A percentile compares a stretch with the other conserved stretches of the same genome.
Conservation (phyloP, 2,329 filamentous ascomycete species). For the Berkeleyomyces basicola region DNA sequence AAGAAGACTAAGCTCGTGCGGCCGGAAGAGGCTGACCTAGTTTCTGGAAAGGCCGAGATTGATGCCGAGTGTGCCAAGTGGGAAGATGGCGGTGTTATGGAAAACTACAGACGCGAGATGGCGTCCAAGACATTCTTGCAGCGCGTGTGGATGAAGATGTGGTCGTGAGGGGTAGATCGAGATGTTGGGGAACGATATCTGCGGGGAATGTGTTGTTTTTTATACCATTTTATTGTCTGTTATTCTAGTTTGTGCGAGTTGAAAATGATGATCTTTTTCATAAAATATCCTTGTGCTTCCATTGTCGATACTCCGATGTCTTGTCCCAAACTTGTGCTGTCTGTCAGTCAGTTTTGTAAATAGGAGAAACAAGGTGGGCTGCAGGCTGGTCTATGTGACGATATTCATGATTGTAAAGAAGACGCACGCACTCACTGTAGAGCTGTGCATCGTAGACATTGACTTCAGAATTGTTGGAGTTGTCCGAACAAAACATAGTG, state of each 20-base stretch:
- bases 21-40: constrained; percentile 42
- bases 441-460: too few relatives aligned
- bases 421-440: too few relatives aligned
- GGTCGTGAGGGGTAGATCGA: constrained; percentile 18
- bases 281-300: background rate
- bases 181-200: background rate
- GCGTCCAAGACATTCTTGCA: constrained; percentile 22
- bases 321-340: too few relatives aligned
- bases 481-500: too few relatives aligned
- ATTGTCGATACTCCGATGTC: too few relatives aligned
- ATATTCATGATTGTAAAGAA: too few relatives aligned
- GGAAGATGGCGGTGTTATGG: constrained; percentile 30
- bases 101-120: constrained; percentile 25
- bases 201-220: background rate
- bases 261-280: background rate
- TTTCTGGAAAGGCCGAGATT: constrained; percentile 47
- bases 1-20: constrained; percentile 41
- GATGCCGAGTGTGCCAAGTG: constrained; percentile 35
- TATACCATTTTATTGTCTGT: background rate
- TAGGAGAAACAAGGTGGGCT: too few relatives aligned
- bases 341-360: too few relatives aligned
- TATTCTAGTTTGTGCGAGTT: background rate
- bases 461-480: too few relatives aligned
- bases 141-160: constrained; percentile 25
- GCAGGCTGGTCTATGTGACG: too few relatives aligned